Percentiles rank a stretch among this genome's conserved stretches.
phyloP scores from a whole-genome alignment of 306 rosid genomes.

The Prunus armeniaca region DNA sequence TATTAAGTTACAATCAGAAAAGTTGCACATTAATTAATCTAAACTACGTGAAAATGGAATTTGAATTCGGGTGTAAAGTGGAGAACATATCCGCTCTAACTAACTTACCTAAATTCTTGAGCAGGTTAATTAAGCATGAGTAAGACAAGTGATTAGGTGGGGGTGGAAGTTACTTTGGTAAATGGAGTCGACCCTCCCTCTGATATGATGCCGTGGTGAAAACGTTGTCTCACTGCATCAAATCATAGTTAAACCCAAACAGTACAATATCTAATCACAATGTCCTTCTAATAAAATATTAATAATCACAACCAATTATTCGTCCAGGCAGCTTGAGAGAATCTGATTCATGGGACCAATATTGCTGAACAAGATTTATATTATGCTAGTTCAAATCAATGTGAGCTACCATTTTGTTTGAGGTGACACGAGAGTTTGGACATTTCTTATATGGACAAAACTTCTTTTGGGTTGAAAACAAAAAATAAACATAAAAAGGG shows the following conservation, averaged over 20 bases:
- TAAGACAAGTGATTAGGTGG: neutral
- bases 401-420: neutral
- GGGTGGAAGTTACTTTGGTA: neutral
- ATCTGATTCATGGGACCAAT: neutral
- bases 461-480: neutral
- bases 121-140: too few species aligned
- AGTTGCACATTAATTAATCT: neutral
- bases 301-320: too few species aligned
- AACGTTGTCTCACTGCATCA: too few species aligned
- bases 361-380: neutral
- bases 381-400: neutral
- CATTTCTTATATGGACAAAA: neutral
- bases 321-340: neutral
- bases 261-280: too few species aligned
- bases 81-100: too few species aligned
- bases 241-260: too few species aligned
- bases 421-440: constrained; percentile 8
- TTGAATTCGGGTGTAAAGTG: rapidly evolving
- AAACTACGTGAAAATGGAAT: too few species aligned
- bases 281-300: too few species aligned
- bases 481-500: too few species aligned
- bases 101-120: too few species aligned
- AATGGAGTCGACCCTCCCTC: constrained; percentile 2
- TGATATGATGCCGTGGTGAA: neutral
- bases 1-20: neutral